Conservation (phyloP, 2,329 filamentous ascomycete species). For the Aspergillus neotritici region DNA sequence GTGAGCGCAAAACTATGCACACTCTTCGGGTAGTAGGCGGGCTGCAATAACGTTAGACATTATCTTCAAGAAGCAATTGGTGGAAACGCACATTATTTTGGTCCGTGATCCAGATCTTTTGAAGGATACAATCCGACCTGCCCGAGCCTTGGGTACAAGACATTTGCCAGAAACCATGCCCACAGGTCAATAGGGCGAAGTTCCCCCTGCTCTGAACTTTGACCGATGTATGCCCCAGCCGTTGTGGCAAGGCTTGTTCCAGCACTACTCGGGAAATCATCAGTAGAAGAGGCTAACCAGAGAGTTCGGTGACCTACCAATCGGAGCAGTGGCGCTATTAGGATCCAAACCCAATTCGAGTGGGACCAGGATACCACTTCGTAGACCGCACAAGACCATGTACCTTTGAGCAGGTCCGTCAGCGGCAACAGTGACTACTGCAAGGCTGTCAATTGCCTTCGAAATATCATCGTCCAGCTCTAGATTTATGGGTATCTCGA, state of each 20-base stretch:
- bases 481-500: constrained; percentile 22
- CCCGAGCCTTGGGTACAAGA: constrained; percentile 22
- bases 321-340: constrained; percentile 15
- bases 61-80: background rate
- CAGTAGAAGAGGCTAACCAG: constrained; percentile 6
- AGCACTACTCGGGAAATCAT: constrained; percentile 23
- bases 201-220: constrained; percentile 27
- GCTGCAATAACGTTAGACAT: constrained; percentile 23
- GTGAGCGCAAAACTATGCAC: constrained; percentile 35
- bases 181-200: constrained; percentile 33
- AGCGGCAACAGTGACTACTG: constrained; percentile 18
- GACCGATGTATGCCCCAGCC: constrained; percentile 35
- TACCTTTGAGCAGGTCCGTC: constrained; percentile 11
- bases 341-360: constrained; percentile 26
- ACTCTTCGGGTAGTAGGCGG: constrained; percentile 33
- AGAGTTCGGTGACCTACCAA: constrained; percentile 20
- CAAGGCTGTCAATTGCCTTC: constrained; percentile 33
- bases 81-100: constrained; percentile 35
- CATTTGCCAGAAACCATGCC: constrained; percentile 34
- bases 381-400: constrained; percentile 42
- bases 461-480: constrained; percentile 24
- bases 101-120: constrained; percentile 39
- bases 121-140: constrained; percentile 23
- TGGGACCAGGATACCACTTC: constrained; percentile 40
- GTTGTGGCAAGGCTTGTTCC: constrained; percentile 24